These are phyloP conservation scores for Globisporangium orthogonon DNA, from an alignment of 352 stramenopile genomes.

Conservation along the genomic window DNA sequence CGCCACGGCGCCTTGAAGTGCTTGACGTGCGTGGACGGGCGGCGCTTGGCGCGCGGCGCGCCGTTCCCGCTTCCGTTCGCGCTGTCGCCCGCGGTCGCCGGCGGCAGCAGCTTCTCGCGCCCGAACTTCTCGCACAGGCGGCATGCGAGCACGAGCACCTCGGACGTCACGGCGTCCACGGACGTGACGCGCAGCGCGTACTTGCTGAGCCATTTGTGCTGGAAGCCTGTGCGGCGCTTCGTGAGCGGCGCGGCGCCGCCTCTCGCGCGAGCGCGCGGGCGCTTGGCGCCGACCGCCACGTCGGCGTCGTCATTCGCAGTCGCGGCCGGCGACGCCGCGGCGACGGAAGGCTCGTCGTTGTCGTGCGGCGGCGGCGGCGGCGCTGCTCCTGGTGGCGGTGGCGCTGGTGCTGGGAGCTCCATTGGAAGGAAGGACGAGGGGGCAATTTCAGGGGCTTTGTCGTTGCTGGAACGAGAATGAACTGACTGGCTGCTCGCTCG, in stretches of 20 bases:
- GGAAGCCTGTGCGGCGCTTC: slow-evolving; percentile 13
- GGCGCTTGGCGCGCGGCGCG: slow-evolving; percentile 8
- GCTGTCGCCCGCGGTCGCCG: not conserved
- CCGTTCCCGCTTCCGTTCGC: not conserved
- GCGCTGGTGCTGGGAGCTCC: not conserved
- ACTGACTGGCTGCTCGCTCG: not conserved
- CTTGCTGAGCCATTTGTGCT: slow-evolving; percentile 15
- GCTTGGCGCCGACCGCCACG: not conserved
- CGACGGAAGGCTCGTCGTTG: not conserved
- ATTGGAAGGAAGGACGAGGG: not conserved
- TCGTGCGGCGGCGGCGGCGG: not conserved
- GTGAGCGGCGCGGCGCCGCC: not conserved
- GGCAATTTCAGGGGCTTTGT: not conserved
- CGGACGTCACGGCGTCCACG: slow-evolving; percentile 11
- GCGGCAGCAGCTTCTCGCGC: slow-evolving; percentile 10
- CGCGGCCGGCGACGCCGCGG: no score
- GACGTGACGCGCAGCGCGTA: slow-evolving; percentile 11
- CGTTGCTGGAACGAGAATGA: not conserved
- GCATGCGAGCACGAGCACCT: slow-evolving; percentile 12
- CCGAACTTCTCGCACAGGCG: slow-evolving; percentile 14
- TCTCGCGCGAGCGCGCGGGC: not conserved
- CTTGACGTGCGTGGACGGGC: slow-evolving; percentile 12
- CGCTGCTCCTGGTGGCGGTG: not conserved
- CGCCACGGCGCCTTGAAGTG: slow-evolving; percentile 16
- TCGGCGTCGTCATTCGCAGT: not conserved